These are phyloP conservation scores for Paecilomyces dactylethromorphus DNA, from an alignment of 2,329 filamentous ascomycete species.

Conservation along the genomic window DNA sequence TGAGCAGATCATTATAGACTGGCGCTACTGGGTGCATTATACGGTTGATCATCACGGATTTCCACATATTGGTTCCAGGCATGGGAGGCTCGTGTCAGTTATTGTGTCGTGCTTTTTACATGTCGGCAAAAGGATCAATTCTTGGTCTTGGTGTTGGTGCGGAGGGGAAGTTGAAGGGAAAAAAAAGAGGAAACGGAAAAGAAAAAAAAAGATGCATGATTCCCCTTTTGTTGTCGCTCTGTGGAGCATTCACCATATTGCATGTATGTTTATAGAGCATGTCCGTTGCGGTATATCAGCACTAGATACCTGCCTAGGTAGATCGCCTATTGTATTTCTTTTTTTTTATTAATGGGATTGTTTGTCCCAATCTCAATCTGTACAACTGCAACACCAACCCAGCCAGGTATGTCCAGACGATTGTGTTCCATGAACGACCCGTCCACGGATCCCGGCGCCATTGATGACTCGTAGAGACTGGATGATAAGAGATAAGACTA, in stretches of 20 bases:
- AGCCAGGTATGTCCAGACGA: no score
- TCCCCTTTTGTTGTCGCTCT: not conserved
- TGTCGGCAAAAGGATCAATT: not conserved
- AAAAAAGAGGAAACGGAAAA: not conserved
- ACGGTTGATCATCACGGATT: not conserved
- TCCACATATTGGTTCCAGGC: not conserved
- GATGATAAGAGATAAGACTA: not conserved
- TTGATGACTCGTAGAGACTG: not conserved
- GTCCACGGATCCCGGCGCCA: conserved; percentile 34
- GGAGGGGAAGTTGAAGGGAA: not conserved
- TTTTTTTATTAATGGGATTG: not conserved
- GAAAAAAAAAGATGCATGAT: not conserved
- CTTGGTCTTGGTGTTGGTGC: not conserved
- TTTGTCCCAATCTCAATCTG: no score
- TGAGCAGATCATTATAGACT: not conserved
- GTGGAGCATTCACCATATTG: not conserved
- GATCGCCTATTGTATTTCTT: not conserved
- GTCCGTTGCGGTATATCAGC: not conserved
- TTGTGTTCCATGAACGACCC: conserved; percentile 41
- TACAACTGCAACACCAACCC: not conserved
- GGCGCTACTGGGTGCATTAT: not conserved
- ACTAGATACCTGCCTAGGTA: not conserved
- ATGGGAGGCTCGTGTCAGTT: not conserved
- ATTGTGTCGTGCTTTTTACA: not conserved
- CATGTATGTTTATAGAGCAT: not conserved